Base-by-base conservation (phyloP, 768 basidiomycete genomes). In the Lactarius akahatsu region DNA sequence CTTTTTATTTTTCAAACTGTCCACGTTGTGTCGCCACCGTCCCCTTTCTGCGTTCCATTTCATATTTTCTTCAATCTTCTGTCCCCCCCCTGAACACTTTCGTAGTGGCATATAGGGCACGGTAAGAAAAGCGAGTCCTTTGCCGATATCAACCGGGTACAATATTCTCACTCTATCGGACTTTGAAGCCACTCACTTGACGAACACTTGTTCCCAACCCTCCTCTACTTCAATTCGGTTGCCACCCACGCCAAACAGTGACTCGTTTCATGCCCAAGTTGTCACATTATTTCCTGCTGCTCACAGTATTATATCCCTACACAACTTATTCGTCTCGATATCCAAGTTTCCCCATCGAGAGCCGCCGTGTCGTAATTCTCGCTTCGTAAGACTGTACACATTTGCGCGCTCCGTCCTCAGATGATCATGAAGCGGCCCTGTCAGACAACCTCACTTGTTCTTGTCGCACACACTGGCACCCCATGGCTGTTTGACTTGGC, bases 401-500 rank as follows among this genome's bases (percentile, higher is more conserved):
- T 52, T 15, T 59, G 66, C 62, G 66, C 66, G 66, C 66, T 67
- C 66, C 66, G 34, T 59, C 41, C 52, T 30, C 20, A 34, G 50
- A 55, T 66, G 61, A 66, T 67, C 61, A 55, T 20, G 61, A 54
- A 59, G 57, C 62, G 57, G 23, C 62, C 23, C 30, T 54, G 47
- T 62, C 65, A 52, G 54, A 32, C 61, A 54, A 63, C 57, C 56
- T 58, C 54, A 38, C 54, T 28, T 26, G 50, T 23, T 26, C 47
- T 58, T 36, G 32, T 59, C 40, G 41, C 40, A 50, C 40, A 50
- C 41, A 36, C 57, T 34, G 41, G 18, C 38, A 63, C 34, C 38
- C 54, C 62, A 59, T 54, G 15, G 34, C 26, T 67, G 58, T 57
- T 54, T 34, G 23, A 43, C 57, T 54, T 43, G 56, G 41, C 41